These are phyloP conservation scores for Metschnikowia cubensis DNA, from an alignment of 805 yeast species.

Conservation along the genomic window DNA sequence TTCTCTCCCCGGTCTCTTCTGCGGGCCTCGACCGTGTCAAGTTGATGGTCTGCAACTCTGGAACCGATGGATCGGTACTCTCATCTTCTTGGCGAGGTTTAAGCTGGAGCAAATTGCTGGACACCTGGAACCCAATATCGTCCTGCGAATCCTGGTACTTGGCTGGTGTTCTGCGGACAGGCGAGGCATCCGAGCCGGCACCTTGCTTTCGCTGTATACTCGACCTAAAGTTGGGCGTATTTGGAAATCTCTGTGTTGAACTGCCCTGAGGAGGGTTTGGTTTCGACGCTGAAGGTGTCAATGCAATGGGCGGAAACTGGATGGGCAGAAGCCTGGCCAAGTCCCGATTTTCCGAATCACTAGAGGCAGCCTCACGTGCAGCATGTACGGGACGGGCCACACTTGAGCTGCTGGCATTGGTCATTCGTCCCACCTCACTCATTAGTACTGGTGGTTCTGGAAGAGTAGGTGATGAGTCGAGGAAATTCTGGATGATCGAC, in stretches of 20 bases:
- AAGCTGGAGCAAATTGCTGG: neutral
- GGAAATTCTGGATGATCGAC: constrained; percentile 31
- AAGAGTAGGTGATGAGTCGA: constrained; percentile 41
- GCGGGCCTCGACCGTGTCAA: constrained; percentile 1
- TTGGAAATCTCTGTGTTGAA: constrained; percentile 11
- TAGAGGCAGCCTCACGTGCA: constrained; percentile 1
- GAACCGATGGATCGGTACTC: constrained; percentile 14
- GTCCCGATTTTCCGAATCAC: constrained; percentile 7
- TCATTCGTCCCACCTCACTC: constrained; percentile 29
- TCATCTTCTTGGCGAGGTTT: constrained; percentile 8
- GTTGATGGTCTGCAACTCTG: constrained; percentile 9
- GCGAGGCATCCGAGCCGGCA: constrained; percentile 6
- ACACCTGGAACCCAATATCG: constrained; percentile 9
- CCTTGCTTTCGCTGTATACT: constrained; percentile 3
- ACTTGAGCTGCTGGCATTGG: constrained; percentile 15
- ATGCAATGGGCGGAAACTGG: constrained; percentile 6
- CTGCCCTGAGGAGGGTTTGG: constrained; percentile 3
- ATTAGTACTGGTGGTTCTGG: constrained; percentile 42
- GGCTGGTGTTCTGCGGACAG: constrained; percentile 4
- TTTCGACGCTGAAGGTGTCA: constrained; percentile 7
- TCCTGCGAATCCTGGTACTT: neutral
- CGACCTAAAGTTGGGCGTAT: constrained; percentile 10
- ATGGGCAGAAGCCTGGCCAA: constrained; percentile 18
- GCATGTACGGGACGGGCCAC: neutral
- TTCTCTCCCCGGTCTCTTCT: neutral